Base-by-base conservation (phyloP, 176 grass and related monocot species). In the Canna indica region DNA sequence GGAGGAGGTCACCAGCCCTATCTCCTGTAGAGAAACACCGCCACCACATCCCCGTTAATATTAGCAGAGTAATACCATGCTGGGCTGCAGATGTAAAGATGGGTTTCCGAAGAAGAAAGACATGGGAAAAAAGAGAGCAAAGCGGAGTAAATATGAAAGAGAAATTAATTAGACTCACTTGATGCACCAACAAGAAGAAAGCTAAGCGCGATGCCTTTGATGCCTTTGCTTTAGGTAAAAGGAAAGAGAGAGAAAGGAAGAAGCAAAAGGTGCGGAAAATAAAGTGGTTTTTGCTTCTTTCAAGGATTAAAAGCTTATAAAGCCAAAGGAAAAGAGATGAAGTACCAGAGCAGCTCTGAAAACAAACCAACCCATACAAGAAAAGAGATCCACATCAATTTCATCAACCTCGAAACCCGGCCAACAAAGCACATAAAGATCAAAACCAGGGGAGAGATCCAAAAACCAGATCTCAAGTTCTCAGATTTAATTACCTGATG, bases 301-400 rank as follows among this genome's bases (percentile, higher is more conserved):
- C 68, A 70, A 70, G 68, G 18, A 48, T 50, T 48, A 52, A 50
- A 70, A 26, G 45, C 18, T 13, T 22, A 25, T 29, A 50, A 50
- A 25, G 24, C 29, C 39, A 68, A 45, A 46, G 45, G 52, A n/a
- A 52, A 32, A 52, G 68, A 34, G 44, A 70, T 31, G 66, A 68
- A 29, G 66, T 22, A 68, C 17, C 22, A 30, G 66, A 68, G 11
- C n/a, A 46, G 64, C 64, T 70, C 67, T 22, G n/a, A 20, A 70
- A 70, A 48, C 34, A 22, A 5, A 25, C 29, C 62, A 66, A 17
- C 36, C 62, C 62, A 14, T 17, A n/a, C n/a, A n/a, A n/a, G 7
- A 32, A 15, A 36, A 34, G 14, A 36, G 8, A 34, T 46, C 38
- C 8, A 13, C 36, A 34, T 70, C 42, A 52, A 50, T 48, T 33